These are phyloP conservation scores for Suillus tomentosus DNA, from an alignment of 768 basidiomycete genomes.

Conservation along the genomic window DNA sequence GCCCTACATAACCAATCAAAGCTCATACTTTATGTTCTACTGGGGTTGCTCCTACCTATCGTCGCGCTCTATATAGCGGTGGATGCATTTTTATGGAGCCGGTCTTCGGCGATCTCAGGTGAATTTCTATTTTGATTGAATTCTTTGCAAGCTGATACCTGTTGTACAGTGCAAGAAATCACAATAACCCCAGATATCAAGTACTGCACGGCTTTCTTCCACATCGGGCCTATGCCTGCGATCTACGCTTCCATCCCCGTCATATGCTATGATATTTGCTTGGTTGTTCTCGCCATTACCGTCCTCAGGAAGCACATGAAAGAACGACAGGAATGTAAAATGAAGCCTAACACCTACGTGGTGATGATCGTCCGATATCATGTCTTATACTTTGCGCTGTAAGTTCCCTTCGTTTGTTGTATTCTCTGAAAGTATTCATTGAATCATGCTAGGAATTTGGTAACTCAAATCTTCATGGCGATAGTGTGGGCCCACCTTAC, in stretches of 20 bases:
- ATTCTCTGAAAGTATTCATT: neutral
- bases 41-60: neutral
- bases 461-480: neutral
- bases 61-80: neutral
- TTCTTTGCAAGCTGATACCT: neutral
- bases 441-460: neutral
- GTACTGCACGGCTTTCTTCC: neutral
- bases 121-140: neutral
- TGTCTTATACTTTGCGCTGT: neutral
- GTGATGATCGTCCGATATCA: neutral
- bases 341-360: neutral
- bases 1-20: neutral
- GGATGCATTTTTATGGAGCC: neutral
- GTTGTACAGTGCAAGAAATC: neutral
- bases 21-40: neutral
- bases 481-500: neutral
- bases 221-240: neutral
- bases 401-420: neutral
- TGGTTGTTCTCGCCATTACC: neutral
- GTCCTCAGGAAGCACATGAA: neutral
- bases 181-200: neutral
- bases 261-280: neutral
- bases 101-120: neutral
- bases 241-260: neutral
- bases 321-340: neutral